Conservation (phyloP, 495 filamentous ascomycete genomes). For the Echria macrotheca region DNA sequence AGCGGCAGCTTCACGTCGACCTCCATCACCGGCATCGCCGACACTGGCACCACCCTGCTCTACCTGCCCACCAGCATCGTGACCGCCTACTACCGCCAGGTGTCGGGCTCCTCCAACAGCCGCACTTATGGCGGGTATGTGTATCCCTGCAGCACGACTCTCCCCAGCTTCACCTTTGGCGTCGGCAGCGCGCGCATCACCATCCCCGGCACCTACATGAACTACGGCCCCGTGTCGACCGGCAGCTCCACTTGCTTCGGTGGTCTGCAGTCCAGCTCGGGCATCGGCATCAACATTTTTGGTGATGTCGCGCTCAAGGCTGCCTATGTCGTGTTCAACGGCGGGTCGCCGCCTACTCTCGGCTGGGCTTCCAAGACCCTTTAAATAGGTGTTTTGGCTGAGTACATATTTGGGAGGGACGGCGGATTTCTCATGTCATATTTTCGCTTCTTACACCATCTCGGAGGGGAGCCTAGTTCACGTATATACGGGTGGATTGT, state of each 20-base stretch:
- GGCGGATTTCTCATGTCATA: too few relatives aligned
- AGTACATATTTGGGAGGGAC: too few relatives aligned
- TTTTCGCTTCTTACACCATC: too few relatives aligned
- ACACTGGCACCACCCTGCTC: conserved; percentile 72
- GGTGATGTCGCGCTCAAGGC: conserved; percentile 77
- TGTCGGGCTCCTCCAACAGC: conserved; percentile 47
- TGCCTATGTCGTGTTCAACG: conserved; percentile 57
- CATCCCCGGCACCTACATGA: conserved; percentile 52
- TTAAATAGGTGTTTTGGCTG: too few relatives aligned
- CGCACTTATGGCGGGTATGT: conserved; percentile 54
- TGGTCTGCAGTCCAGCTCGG: conserved; percentile 56
- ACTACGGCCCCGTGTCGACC: conserved; percentile 37
- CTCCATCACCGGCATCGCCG: conserved; percentile 49
- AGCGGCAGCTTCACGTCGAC: conserved; percentile 25
- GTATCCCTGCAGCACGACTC: conserved; percentile 57
- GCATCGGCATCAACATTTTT: conserved; percentile 63
- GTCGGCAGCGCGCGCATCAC: conserved; percentile 33
- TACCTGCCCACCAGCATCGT: conserved; percentile 55
- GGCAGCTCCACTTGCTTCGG: conserved; percentile 49
- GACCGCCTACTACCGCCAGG: conserved; percentile 56
- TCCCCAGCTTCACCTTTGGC: conserved; percentile 58
- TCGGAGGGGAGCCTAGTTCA: too few relatives aligned
- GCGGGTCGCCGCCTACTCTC: too few relatives aligned
- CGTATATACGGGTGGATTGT: too few relatives aligned
- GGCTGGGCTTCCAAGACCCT: too few relatives aligned